phyloP scores from a whole-genome alignment of 2,329 filamentous ascomycete species.

The Thielaviopsis ethacetica region DNA sequence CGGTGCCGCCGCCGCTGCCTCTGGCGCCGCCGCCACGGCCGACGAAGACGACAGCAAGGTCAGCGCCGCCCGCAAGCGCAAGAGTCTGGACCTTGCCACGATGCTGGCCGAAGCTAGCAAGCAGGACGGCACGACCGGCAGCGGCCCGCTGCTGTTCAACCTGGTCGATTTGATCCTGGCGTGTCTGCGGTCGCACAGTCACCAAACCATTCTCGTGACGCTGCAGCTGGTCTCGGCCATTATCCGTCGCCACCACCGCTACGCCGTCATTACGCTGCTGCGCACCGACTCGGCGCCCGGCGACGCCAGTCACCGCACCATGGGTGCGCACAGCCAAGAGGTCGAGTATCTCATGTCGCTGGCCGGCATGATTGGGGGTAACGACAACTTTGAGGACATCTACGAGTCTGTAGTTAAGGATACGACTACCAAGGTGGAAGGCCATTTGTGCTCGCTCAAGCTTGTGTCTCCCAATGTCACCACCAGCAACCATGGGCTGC shows the following conservation, averaged over 20 bases:
- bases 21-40: neutral
- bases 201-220: conserved; percentile 79
- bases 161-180: conserved; percentile 79
- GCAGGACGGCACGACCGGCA: conserved; percentile 30
- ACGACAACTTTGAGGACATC: conserved; percentile 53
- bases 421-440: conserved; percentile 50
- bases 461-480: conserved; percentile 46
- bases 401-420: conserved; percentile 61
- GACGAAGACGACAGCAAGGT: conserved; percentile 27
- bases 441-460: conserved; percentile 55
- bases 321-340: conserved; percentile 60
- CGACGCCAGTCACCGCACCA: conserved; percentile 45
- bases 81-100: conserved; percentile 74
- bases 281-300: conserved; percentile 39
- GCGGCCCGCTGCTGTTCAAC: conserved; percentile 79
- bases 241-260: conserved; percentile 71
- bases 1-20: neutral
- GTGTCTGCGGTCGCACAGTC: conserved; percentile 67
- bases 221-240: conserved; percentile 77
- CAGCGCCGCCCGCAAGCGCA: conserved; percentile 61
- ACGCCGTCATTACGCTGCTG: conserved; percentile 63
- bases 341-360: conserved; percentile 54
- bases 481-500: conserved; percentile 38
- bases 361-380: conserved; percentile 50
- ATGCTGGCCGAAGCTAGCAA: conserved; percentile 64